Percentiles rank a stretch among this genome's conserved stretches.
phyloP scores from a whole-genome alignment of 2,329 filamentous ascomycete species.

The Sporothrix brasiliensis region DNA sequence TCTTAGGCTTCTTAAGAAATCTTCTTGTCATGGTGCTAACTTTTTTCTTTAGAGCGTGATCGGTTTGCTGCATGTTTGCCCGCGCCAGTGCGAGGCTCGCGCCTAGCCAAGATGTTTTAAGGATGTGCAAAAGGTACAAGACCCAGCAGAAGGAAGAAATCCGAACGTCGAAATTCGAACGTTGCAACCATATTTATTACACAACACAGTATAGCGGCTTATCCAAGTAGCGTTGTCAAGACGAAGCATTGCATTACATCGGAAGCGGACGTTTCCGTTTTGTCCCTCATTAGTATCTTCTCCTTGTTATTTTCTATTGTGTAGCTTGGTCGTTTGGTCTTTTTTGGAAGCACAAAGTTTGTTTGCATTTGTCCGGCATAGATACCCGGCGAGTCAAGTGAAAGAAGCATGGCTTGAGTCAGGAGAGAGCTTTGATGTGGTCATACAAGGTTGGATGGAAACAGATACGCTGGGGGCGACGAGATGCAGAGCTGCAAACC shows the following conservation, averaged over 20 bases:
- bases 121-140: not conserved
- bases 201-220: slow-evolving; percentile 15
- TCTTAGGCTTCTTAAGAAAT: not conserved
- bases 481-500: not conserved
- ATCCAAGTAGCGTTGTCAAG: not conserved
- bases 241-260: not conserved
- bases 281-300: not conserved
- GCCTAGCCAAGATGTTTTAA: slow-evolving; percentile 34
- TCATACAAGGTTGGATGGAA: not conserved
- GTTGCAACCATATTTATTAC: not conserved
- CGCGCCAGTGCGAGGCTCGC: slow-evolving; percentile 58
- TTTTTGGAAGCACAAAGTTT: slow-evolving; percentile 4
- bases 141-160: not conserved
- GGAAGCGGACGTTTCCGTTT: not conserved
- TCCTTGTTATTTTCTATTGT: slow-evolving; percentile 5
- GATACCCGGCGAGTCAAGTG: slow-evolving; percentile 6
- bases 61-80: slow-evolving; percentile 56
- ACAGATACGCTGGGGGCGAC: not conserved
- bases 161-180: not conserved
- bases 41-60: slow-evolving; percentile 54
- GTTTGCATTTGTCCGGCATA: slow-evolving; percentile 18
- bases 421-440: not conserved
- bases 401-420: not conserved
- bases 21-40: slow-evolving; percentile 24
- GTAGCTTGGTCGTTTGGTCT: slow-evolving; percentile 9